Base-by-base conservation (phyloP, 768 basidiomycete genomes). In the Suillus plorans region DNA sequence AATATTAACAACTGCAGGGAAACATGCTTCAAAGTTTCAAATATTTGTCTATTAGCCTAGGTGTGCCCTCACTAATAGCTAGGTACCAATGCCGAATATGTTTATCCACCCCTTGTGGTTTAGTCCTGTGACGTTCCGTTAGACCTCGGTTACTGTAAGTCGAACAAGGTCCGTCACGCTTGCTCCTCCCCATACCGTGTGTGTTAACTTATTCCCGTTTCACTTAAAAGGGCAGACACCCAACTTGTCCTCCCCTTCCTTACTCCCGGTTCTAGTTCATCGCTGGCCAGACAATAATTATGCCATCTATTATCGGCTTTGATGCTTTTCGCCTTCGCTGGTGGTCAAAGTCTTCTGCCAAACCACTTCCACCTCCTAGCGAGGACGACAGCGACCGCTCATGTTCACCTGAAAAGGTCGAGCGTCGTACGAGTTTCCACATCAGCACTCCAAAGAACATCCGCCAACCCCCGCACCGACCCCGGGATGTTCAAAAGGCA, bases 341-440 rank as follows among this genome's bases (percentile, higher is more conserved):
- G 10, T 68, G 72, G 20, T 52, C 65, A 20, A 34, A 20, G 20
- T 41, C 53, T 3, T 39, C 18, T 18, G 47, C 61, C 20, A 62
- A n/a, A 31, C 22, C 64, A n/a, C 10, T 12, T 20, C 52, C 56
- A 2, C n/a, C 66, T 0, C 14, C 66, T 0, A 62, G 39, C n/a
- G 71, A 76, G 58, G 62, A 70, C 1, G 74, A 74, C 67, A 76
- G 61, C 14, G 76, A 76, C 22, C 63, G 59, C 12, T 63, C 62
- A 31, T 31, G 67, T 14, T 69, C 73, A 0, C 72, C 69, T 0
- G 67, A 73, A 28, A 62, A 50, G 39, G 58, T 34, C 49, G 58
- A 10, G 6, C 60, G 44, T 2, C 70, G 14, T 44, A 14, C 56
- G 3, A 53, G 61, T 53, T 10, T 66, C 8, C 71, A 63, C 28